Evolutionary conservation across 2,329 filamentous ascomycete genomes (phyloP).

Genomic region (Podosphaera fusca): DNA sequence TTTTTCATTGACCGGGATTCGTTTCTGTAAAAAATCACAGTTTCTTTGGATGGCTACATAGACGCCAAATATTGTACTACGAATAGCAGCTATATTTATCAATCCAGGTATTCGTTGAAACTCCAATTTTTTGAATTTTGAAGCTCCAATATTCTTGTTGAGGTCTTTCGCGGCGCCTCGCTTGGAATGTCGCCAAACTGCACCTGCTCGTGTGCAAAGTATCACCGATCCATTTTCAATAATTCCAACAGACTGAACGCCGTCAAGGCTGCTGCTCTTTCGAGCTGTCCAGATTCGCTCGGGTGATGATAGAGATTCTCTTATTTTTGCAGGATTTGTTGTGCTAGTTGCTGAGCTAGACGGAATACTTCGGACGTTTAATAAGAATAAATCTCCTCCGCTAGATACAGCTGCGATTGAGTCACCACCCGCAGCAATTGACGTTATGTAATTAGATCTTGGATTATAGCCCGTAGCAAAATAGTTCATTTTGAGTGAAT

Average conservation of each 20-base stretch:
- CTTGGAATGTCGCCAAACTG: conserved; percentile 76
- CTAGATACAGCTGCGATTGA: conserved; percentile 75
- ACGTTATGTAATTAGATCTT: conserved; percentile 43
- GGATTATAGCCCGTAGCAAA: conserved; percentile 41
- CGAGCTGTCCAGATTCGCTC: conserved; percentile 73
- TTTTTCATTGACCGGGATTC: conserved; percentile 41
- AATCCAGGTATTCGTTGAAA: conserved; percentile 78
- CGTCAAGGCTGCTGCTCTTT: conserved; percentile 36
- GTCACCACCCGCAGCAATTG: conserved; percentile 66
- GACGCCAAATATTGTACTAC: conserved; percentile 73
- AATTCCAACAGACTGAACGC: conserved; percentile 66
- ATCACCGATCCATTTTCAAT: conserved; percentile 90
- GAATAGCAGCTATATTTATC: conserved; percentile 61
- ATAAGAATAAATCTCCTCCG: conserved; percentile 69
- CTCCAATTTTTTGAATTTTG: conserved; percentile 73
- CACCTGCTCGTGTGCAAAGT: conserved; percentile 74
- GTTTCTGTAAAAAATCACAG: conserved; percentile 53
- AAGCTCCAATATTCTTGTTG: conserved; percentile 22
- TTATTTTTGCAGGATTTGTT: conserved; percentile 80
- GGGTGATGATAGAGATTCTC: conserved; percentile 54
- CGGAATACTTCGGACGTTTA: conserved; percentile 50
- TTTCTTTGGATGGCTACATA: conserved; percentile 76
- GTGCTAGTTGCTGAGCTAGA: conserved; percentile 43
- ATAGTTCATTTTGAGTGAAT: conserved; percentile 41
- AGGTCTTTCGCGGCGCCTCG: conserved; percentile 22